Conservation (phyloP, 441 rosid species). For the Pelargonium australe region DNA sequence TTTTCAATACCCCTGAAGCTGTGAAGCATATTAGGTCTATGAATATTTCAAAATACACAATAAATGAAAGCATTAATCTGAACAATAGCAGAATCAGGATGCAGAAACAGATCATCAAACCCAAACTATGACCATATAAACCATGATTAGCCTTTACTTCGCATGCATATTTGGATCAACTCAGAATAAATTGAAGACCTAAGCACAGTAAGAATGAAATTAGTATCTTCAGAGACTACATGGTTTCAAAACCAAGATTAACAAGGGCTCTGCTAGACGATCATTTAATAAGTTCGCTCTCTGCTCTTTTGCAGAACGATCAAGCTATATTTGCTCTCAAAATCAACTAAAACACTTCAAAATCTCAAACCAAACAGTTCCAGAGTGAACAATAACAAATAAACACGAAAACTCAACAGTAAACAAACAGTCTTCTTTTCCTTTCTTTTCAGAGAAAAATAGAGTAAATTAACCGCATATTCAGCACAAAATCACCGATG, state of each 20-base stretch:
- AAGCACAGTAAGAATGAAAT: background rate
- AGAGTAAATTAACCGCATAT: background rate
- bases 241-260: background rate
- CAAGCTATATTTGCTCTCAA: background rate
- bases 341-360: background rate
- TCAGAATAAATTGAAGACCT: background rate
- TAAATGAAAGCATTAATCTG: background rate
- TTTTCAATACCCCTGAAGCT: no score
- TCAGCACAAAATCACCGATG: background rate
- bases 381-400: background rate
- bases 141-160: background rate
- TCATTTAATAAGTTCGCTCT: background rate
- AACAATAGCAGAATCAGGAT: background rate
- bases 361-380: background rate
- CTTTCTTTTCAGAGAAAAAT: background rate
- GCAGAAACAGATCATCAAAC: background rate
- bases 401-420: no score
- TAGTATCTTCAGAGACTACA: background rate
- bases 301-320: background rate
- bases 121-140: background rate
- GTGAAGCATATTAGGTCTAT: no score
- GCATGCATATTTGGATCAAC: background rate
- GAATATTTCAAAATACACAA: background rate
- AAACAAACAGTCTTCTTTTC: background rate
- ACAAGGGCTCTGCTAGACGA: background rate